These are phyloP conservation scores for Dichomitus squalens DNA, from an alignment of 1,284 basidiomycete species.

Conservation along the genomic window DNA sequence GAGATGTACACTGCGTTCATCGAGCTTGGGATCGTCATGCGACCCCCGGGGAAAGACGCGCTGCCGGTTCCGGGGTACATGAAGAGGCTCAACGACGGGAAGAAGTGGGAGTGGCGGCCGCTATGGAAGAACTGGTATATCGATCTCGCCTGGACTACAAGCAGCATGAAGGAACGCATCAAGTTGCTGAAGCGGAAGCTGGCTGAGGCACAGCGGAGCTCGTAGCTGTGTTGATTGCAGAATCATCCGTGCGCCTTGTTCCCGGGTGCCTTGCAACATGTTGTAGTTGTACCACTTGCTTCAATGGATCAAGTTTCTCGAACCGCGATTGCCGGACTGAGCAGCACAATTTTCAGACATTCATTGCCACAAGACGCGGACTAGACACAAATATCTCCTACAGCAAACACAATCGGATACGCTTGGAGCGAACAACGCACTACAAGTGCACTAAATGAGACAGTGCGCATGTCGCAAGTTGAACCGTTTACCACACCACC, in stretches of 20 bases:
- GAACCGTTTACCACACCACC: too few species aligned
- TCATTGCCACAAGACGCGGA: too few species aligned
- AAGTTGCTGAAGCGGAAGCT: constrained; percentile 1
- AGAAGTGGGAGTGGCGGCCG: constrained; percentile 11
- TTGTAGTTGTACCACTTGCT: too few species aligned
- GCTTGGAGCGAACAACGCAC: too few species aligned
- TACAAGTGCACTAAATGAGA: too few species aligned
- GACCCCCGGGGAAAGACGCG: neutral
- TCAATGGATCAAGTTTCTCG: too few species aligned
- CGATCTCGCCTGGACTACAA: constrained; percentile 1
- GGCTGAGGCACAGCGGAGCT: neutral
- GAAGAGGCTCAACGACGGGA: neutral
- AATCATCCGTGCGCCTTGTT: neutral
- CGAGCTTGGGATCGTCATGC: constrained; percentile 7
- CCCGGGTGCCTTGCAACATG: neutral
- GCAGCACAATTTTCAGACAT: too few species aligned
- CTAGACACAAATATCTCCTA: too few species aligned
- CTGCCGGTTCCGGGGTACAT: constrained; percentile 1
- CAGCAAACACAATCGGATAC: too few species aligned
- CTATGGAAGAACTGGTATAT: constrained; percentile 1
- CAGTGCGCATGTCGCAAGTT: too few species aligned
- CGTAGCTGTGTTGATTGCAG: neutral
- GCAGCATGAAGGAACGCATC: neutral
- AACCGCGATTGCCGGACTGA: too few species aligned
- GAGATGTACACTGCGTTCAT: constrained; percentile 5